Percentiles rank a stretch among this genome's conserved stretches.
phyloP scores from a whole-genome alignment of 75 land plant species.

The Sequoiadendron giganteum region DNA sequence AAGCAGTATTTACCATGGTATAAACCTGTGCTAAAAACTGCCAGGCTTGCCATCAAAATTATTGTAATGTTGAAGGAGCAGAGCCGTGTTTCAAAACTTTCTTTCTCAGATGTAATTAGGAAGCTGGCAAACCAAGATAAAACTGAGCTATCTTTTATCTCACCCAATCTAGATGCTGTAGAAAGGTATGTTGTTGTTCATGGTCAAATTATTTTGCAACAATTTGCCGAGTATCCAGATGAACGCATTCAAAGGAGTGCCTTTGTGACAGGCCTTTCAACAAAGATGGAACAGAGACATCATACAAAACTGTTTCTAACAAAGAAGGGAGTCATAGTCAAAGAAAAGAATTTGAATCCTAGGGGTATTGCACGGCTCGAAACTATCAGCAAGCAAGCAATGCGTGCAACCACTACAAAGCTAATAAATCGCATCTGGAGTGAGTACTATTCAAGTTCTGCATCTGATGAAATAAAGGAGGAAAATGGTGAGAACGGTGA shows the following conservation, averaged over 20 bases:
- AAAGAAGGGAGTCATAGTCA: constrained; percentile 58
- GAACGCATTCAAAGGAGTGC: constrained; percentile 65
- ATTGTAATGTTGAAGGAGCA: constrained; percentile 83
- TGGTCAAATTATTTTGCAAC: constrained; percentile 91
- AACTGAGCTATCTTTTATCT: constrained; percentile 54
- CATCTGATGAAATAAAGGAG: constrained; percentile 37
- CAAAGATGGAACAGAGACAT: constrained; percentile 84
- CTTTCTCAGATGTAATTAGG: constrained; percentile 79
- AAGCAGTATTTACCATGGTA: constrained; percentile 91
- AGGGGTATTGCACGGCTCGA: constrained; percentile 62
- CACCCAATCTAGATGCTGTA: constrained; percentile 53
- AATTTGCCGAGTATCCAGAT: constrained; percentile 90
- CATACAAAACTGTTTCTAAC: constrained; percentile 78
- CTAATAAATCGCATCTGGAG: constrained; percentile 93
- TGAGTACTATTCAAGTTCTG: constrained; percentile 60
- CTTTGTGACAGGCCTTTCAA: constrained; percentile 62
- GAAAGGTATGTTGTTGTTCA: constrained; percentile 93
- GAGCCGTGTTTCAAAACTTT: constrained; percentile 68
- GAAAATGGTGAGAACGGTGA: constrained; percentile 5
- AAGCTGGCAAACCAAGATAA: constrained; percentile 53
- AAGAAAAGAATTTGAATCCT: constrained; percentile 75
- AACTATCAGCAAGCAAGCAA: constrained; percentile 54
- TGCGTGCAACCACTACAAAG: constrained; percentile 93
- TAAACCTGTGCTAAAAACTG: constrained; percentile 84
- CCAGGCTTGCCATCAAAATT: constrained; percentile 74